These are phyloP conservation scores for Arthonia radiata DNA, from an alignment of 495 filamentous ascomycete species.

Conservation along the genomic window DNA sequence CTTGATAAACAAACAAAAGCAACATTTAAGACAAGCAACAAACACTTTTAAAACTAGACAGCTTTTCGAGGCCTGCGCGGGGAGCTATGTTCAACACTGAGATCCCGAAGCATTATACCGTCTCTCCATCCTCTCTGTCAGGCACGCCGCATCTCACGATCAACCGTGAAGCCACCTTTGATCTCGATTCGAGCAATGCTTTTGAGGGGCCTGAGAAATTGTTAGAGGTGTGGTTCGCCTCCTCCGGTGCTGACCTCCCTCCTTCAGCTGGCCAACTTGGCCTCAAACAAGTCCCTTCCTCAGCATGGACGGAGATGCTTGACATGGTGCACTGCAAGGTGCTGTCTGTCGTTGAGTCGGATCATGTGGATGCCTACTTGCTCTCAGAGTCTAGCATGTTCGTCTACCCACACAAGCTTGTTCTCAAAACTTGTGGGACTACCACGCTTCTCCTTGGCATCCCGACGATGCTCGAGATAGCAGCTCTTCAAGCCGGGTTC, in stretches of 20 bases:
- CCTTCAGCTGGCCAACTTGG: conserved; percentile 43
- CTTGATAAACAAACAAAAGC: too few relatives aligned
- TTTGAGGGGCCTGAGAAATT: conserved; percentile 99
- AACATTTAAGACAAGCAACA: too few relatives aligned
- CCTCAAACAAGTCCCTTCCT: conserved; percentile 59
- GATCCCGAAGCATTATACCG: conserved; percentile 54
- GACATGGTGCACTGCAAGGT: conserved; percentile 97
- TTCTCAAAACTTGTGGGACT: conserved; percentile 96
- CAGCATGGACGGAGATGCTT: conserved; percentile 90
- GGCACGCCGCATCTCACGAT: conserved; percentile 78
- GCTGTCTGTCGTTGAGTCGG: conserved; percentile 80
- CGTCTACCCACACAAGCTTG: conserved; percentile 95
- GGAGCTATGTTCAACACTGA: conserved; percentile 61
- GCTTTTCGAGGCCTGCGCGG: not conserved
- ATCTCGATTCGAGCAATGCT: conserved; percentile 86
- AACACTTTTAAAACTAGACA: too few relatives aligned
- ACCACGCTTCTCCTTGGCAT: conserved; percentile 81
- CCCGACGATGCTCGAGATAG: conserved; percentile 73
- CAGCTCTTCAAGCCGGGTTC: conserved; percentile 67
- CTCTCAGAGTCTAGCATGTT: conserved; percentile 99
- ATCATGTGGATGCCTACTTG: conserved; percentile 89
- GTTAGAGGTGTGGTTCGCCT: conserved; percentile 93
- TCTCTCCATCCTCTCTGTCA: conserved; percentile 48
- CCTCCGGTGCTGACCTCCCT: conserved; percentile 50
- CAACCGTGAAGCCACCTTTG: conserved; percentile 83